A percentile compares a stretch with the other conserved stretches of the same genome.
Evolutionary conservation across 2,329 filamentous ascomycete genomes (phyloP).

Genomic region (Exserohilum rostratum): DNA sequence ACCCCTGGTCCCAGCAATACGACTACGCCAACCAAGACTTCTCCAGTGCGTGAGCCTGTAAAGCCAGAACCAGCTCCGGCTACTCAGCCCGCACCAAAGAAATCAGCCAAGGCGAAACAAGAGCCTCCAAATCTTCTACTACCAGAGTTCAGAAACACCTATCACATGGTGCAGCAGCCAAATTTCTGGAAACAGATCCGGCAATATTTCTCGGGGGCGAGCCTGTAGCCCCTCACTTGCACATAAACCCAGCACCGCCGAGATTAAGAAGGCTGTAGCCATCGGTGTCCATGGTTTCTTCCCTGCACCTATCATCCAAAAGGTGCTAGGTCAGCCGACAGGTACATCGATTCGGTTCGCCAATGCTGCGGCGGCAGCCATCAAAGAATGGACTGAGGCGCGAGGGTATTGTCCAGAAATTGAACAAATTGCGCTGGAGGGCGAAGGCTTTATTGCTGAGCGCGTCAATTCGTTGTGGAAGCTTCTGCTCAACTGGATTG

Average conservation of each 20-base stretch:
- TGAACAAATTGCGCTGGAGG: slow-evolving; percentile 92
- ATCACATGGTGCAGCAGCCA: slow-evolving; percentile 56
- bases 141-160: slow-evolving; percentile 73
- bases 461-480: slow-evolving; percentile 94
- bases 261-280: slow-evolving; percentile 82
- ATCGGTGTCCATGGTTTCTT: slow-evolving; percentile 97
- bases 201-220: slow-evolving; percentile 54
- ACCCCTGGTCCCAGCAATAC: slow-evolving; percentile 48
- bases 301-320: slow-evolving; percentile 83
- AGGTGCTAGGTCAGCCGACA: slow-evolving; percentile 90
- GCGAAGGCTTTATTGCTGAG: slow-evolving; percentile 89
- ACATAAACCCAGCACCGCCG: slow-evolving; percentile 69
- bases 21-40: slow-evolving; percentile 36
- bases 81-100: slow-evolving; percentile 37
- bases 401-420: slow-evolving; percentile 76
- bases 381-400: slow-evolving; percentile 78
- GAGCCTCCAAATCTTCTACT: slow-evolving; percentile 68
- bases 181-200: slow-evolving; percentile 54
- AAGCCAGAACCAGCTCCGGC: slow-evolving; percentile 32
- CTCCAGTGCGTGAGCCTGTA: slow-evolving; percentile 35
- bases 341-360: slow-evolving; percentile 95
- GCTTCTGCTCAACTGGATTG: slow-evolving; percentile 90
- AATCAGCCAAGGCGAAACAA: slow-evolving; percentile 29
- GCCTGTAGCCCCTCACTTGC: slow-evolving; percentile 70
- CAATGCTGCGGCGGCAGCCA: slow-evolving; percentile 81